Evolutionary conservation across 2,329 filamentous ascomycete genomes (phyloP), one percentile per base, ranked within the genome.

Genomic region (Talaromyces sp.): DNA sequence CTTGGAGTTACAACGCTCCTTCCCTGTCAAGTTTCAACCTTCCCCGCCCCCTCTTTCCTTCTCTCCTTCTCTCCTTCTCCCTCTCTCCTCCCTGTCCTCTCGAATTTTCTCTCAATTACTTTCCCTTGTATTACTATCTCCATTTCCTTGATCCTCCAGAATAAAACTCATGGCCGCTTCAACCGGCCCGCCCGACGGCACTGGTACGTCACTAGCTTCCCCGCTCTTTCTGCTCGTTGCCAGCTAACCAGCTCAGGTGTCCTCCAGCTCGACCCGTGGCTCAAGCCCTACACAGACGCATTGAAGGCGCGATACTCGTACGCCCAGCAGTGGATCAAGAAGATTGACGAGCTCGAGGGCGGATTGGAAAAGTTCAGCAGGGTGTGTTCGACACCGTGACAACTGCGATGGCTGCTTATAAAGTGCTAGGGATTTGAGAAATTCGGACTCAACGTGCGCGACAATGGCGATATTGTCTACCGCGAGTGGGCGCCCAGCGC

Each of bases 401-500:
- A n/a, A 57, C 27, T 7, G 11, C 9, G 6, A 30, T 13, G 17
- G 19, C 19, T 61, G 55, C 4, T 63, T 4, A 65, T 58, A 56
- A 9, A n/a, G 6, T 17, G 9, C 19, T 66, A 96, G 91, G 93
- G 95, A 52, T 89, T 86, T 65, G 92, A 98, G 72, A 88, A 84
- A 65, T 96, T 90, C 72, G 95, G 95, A 60, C 86, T 99, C 77
- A 92, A 91, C 67, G 88, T 95, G 63, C 84, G 88, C 72, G 80
- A 85, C 59, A 87, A 96, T 70, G 91, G 91, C 74, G 92, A 93
- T 75, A 92, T 99, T 67, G 82, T 84, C 62, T 99, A 99, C 77
- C 85, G 92, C 68, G 95, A 99, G 83, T 99, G 95, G 95, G 95
- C 95, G 0, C 93, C 95, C 28, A 96, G 92, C 80, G 93, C 92